Evolutionary conservation across 1,284 basidiomycete genomes (phyloP), one percentile per base, ranked within the genome.

Genomic region (Trichosporon sp.): DNA sequence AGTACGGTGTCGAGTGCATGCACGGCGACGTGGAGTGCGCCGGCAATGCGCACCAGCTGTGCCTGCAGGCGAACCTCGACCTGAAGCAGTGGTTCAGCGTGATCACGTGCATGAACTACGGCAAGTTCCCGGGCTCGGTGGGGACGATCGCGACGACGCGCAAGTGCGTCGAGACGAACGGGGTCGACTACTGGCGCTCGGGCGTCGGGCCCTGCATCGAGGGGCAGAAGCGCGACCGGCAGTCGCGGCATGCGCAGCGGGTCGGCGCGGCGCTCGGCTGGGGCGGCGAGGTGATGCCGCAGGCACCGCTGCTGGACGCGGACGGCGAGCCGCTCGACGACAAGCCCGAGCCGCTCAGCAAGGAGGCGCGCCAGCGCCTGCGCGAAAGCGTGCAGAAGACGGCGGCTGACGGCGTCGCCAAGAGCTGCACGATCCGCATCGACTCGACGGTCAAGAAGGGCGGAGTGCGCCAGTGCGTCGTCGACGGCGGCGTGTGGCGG

Each of bases 41-140:
- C 29, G 93, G 92, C 65, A 92, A 95, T 83, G 87, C 92, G 18
- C 90, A 95, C 73, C 89, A 95, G 78, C 86, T 95, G 27, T 95
- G 93, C 78, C 88, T 89, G 85, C 70, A 88, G 58, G 64, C 69
- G 23, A 74, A 76, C 68, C 70, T 76, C 60, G 64, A 71, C 25
- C 68, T 77, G 6, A 29, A 68, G 31, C 65, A 73, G 90, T 91
- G 90, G 91, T 92, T 90, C 82, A 87, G 72, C 90, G 90, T 78
- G 81, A 89, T 70, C 3, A 87, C 87, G 72, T 94, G 92, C 82
- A 88, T 91, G 80, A 92, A 94, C 80, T 89, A 86, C 75, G 85
- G 88, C 73, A 90, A 90, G 25, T 85, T 78, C 69, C 78, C 79
- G 0, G 74, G 86, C 34, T 83, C 87, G 51, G 88, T 94, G 67